Base-by-base conservation (phyloP, 495 filamentous ascomycete species). In the Tetracladium setigerum region DNA sequence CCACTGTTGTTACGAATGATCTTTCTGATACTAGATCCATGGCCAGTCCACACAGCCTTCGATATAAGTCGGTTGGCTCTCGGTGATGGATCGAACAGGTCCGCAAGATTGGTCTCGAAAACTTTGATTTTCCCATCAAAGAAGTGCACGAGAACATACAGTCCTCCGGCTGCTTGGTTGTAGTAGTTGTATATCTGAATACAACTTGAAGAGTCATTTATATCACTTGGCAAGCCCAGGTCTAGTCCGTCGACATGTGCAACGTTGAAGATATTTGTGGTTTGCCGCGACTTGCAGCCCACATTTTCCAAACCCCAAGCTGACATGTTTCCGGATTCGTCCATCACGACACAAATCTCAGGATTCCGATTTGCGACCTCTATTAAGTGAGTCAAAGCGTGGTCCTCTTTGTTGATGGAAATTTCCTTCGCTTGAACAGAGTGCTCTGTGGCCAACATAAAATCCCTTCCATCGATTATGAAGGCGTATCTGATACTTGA, bases 291-390 rank as follows among this genome's bases (percentile, higher is more conserved):
- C 54, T 87, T 92, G 56, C 78, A 82, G 14, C 89, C 87, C 18
- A 96, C 75, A 58, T 90, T 88, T 62, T 97, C 90, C 45, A 99
- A 60, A 1, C 87, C 94, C 91, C 91, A 95, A 0, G 90, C 92
- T 38, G 86, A 88, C 87, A 97, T 89, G 54, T 83, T 78, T 4
- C 92, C 92, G 32, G 75, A 69, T 15, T 84, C 82, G 64, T 99
- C 90, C 42, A 95, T 70, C 2, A 91, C 81, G 13, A 96, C 72
- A 53, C 87, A 89, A 2, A 97, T 78, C 56, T 99, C 94, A 0
- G 91, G 94, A 41, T 73, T 83, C 19, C 81, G 80, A 44, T 88
- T 91, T 5, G 87, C 87, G 48, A 96, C 79, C 49, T 94, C 87
- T 24, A 89, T 81, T 5, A 97, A 70, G 64, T 95, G 89, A 55